Percentiles rank a stretch among this genome's conserved stretches.
Conservation (phyloP, 2,329 filamentous ascomycete genomes). For the Trematosphaeria pertusa region DNA sequence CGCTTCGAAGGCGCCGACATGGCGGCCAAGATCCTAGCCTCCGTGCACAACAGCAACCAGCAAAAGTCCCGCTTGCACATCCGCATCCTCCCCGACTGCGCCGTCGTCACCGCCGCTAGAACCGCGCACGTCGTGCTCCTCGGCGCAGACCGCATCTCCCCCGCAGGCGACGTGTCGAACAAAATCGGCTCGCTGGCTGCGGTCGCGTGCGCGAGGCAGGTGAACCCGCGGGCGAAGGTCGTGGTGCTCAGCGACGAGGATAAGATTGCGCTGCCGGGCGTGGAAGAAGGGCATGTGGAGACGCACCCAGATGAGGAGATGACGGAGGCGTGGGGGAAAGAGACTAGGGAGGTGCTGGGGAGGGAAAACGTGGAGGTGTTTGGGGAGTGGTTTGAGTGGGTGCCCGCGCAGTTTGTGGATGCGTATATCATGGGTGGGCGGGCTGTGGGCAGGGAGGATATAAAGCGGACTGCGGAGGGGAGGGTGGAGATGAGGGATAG, state of each 20-base stretch:
- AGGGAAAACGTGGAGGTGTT: constrained; percentile 41
- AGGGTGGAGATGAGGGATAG: constrained; percentile 26
- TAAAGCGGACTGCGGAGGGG: constrained; percentile 20
- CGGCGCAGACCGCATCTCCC: constrained; percentile 69
- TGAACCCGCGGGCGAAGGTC: constrained; percentile 56
- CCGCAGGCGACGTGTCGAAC: constrained; percentile 67
- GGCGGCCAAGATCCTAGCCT: constrained; percentile 52
- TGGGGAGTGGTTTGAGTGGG: constrained; percentile 50
- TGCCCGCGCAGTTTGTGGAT: constrained; percentile 35
- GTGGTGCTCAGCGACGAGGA: constrained; percentile 66
- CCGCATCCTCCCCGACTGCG: constrained; percentile 66
- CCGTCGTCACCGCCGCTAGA: constrained; percentile 60
- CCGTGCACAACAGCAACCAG: constrained; percentile 1
- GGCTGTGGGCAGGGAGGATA: constrained; percentile 18
- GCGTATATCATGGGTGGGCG: constrained; percentile 41
- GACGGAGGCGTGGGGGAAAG: constrained; percentile 53
- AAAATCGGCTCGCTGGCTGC: constrained; percentile 70
- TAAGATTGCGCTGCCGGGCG: constrained; percentile 59
- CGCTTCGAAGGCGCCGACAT: constrained; percentile 69
- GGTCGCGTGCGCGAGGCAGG: constrained; percentile 61
- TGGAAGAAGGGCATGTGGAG: constrained; percentile 24
- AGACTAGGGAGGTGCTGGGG: constrained; percentile 12
- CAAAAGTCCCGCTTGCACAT: constrained; percentile 47
- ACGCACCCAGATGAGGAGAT: constrained; percentile 60
- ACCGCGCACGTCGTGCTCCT: constrained; percentile 66